Evolutionary conservation across 2,329 filamentous ascomycete genomes (phyloP), one percentile per base, ranked within the genome.

Genomic region (Ceratocystis lukuohia): DNA sequence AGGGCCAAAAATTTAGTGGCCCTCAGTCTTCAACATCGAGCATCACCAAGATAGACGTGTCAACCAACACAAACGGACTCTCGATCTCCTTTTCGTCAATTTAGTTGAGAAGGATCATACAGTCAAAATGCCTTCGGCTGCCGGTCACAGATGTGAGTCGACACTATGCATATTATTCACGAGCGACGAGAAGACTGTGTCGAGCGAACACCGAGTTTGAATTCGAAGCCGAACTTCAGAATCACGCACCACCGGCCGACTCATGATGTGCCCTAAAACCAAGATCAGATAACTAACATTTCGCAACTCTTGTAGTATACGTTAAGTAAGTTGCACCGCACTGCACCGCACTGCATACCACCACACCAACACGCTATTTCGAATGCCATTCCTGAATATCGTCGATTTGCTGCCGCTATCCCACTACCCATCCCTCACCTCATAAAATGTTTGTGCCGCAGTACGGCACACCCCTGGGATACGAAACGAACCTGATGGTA

Each of bases 51-150:
- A 68, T 66, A 68, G 67, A 68, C 67, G 67, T 68, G 53, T 68
- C 67, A 71, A 71, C 71, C 70, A 75, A 69, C 73, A 75, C 70
- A 72, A 74, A 62, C 67, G 65, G 65, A 65, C 61, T 62, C 65
- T 61, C 61, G 64, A 65, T 73, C 72, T 76, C 74, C 73, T 74
- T 75, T 72, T 74, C 72, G 74, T 74, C 73, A 74, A 72, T 73
- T 75, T 74, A 76, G 75, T 78, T 75, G 75, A 74, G 77, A 68
- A 70, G 68, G 68, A 70, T 68, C 62, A 69, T 67, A 70, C 67
- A 80, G 80, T 80, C 87, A 91, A 84, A 79, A 94, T 94, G 89
- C 85, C 88, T 88, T 87, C 88, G 77, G 88, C 90, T 85, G 83
- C 87, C 77, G 88, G 88, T 81, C 88, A 92, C 86, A 86, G 89